These are phyloP conservation scores for Hansenula lynferdii DNA, from an alignment of 1,139 yeast genomes.

Conservation along the genomic window DNA sequence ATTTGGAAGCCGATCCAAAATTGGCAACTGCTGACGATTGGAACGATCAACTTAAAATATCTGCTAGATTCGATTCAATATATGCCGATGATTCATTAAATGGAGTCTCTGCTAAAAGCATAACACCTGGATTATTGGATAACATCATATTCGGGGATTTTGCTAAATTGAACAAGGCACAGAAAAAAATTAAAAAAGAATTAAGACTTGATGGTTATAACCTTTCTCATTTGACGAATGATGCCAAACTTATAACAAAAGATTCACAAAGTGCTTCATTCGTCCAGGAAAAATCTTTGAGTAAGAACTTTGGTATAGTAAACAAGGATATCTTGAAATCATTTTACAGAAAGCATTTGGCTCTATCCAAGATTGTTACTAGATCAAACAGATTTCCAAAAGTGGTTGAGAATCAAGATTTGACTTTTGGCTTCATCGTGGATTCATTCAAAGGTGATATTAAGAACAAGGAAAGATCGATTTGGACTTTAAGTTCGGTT, in stretches of 20 bases:
- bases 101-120: conserved; percentile 8
- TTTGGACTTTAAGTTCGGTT: conserved; percentile 52
- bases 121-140: conserved; percentile 30
- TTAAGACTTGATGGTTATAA: conserved; percentile 20
- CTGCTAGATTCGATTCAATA: conserved; percentile 50
- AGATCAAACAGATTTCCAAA: conserved; percentile 28
- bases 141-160: conserved; percentile 50
- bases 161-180: conserved; percentile 26
- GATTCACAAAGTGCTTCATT: conserved; percentile 2
- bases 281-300: conserved; percentile 13
- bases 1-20: conserved; percentile 33
- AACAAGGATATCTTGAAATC: conserved; percentile 5
- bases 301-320: conserved; percentile 6
- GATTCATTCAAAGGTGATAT: conserved; percentile 17
- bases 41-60: conserved; percentile 56
- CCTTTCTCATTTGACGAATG: conserved; percentile 23
- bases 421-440: conserved; percentile 28
- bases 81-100: conserved; percentile 35
- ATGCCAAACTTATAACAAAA: conserved; percentile 19
- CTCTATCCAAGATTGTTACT: conserved; percentile 8
- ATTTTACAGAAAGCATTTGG: conserved; percentile 15
- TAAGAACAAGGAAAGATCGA: conserved; percentile 19
- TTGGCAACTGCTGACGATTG: conserved; percentile 55
- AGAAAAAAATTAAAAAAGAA: conserved; percentile 24
- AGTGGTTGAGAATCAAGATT: conserved; percentile 19